Conservation (phyloP, 163 green algal genomes). For the Scenedesmus sp. region DNA sequence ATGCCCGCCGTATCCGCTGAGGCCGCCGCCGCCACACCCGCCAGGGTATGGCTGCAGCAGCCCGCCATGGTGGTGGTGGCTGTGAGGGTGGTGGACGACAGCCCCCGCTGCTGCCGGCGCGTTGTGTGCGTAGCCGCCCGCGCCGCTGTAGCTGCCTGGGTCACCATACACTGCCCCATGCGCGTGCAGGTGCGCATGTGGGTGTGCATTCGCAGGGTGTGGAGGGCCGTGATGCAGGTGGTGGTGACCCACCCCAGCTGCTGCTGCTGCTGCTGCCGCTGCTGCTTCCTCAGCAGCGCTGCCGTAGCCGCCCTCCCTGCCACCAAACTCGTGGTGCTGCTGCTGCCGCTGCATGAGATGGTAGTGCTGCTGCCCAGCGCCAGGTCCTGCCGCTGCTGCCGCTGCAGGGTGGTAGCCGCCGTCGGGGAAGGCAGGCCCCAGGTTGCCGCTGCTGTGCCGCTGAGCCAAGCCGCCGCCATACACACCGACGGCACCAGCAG, state of each 20-base stretch:
- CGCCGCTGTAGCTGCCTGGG: neutral
- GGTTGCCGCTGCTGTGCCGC: neutral
- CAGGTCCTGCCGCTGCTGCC: neutral
- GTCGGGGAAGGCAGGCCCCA: neutral
- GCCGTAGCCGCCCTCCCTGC: neutral
- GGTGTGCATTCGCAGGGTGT: neutral
- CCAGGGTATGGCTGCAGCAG: neutral
- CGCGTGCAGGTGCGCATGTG: neutral
- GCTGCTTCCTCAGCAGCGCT: slow-evolving; percentile 6
- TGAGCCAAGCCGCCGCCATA: neutral
- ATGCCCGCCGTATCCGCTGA: neutral
- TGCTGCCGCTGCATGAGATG: neutral
- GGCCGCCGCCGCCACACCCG: neutral
- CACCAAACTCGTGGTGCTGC: neutral
- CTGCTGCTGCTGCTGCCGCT: slow-evolving; percentile 42
- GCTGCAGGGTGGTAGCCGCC: neutral
- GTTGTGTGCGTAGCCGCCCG: neutral
- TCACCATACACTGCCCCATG: neutral
- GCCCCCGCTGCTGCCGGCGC: neutral
- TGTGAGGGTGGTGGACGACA: neutral
- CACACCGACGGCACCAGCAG: neutral
- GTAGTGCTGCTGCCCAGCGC: neutral
- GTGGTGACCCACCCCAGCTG: neutral
- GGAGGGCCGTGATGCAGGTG: neutral
- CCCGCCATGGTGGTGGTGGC: neutral